phyloP scores from a whole-genome alignment of 331 rosid species.

The Dryas integrifolia region DNA sequence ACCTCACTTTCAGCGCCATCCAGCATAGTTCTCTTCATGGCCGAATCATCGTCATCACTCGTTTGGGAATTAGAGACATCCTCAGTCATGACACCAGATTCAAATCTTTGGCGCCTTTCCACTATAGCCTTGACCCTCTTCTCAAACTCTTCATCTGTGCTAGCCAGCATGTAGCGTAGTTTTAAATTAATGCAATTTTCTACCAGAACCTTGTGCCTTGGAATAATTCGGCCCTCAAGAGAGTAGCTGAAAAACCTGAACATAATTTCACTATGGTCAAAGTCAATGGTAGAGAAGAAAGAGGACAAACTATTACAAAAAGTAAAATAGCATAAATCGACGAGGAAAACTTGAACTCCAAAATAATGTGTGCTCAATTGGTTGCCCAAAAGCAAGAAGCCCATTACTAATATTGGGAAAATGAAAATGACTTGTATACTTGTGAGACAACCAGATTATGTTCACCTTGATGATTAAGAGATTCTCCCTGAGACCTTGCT shows the following conservation, averaged over 20 bases:
- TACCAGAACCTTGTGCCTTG: slow-evolving; percentile 79
- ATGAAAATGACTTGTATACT: background rate
- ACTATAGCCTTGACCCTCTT: slow-evolving; percentile 49
- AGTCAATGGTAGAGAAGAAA: background rate
- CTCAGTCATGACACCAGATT: slow-evolving; percentile 39
- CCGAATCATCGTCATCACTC: slow-evolving; percentile 15
- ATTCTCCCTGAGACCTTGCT: background rate
- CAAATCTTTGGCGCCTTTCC: slow-evolving; percentile 52
- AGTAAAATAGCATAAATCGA: background rate
- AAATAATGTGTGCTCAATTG: background rate
- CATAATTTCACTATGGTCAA: slow-evolving; percentile 17
- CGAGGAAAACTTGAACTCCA: background rate
- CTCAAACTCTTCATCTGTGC: slow-evolving; percentile 69
- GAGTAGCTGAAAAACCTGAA: slow-evolving; percentile 91
- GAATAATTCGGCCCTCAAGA: slow-evolving; percentile 77
- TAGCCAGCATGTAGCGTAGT: slow-evolving; percentile 76
- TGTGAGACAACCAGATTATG: background rate
- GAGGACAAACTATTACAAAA: background rate
- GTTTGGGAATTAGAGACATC: slow-evolving; percentile 16
- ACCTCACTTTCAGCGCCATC: slow-evolving; percentile 6
- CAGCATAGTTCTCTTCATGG: slow-evolving; percentile 3
- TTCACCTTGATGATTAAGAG: background rate
- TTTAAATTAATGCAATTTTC: slow-evolving; percentile 69
- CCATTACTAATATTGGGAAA: background rate
- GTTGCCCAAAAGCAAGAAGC: background rate